Base-by-base conservation (phyloP, 192 early-diverging fungal genomes). In the Backusella tuberculispora region DNA sequence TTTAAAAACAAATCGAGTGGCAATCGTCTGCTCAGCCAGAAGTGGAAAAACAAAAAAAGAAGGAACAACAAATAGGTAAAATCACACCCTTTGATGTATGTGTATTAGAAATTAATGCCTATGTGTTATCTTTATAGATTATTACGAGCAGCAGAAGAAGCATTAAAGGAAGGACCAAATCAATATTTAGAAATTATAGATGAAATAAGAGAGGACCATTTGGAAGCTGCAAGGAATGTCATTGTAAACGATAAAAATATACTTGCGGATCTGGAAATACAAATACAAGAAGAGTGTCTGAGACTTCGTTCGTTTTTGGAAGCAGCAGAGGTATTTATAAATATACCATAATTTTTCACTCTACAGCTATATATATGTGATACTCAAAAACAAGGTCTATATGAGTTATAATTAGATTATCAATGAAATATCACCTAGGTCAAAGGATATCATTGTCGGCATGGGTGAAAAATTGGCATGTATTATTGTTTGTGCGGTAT, bases 401-500 rank as follows among this genome's bases (percentile, higher is more conserved):
- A 34, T 34, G 29, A 34, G 29, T 34, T 21, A 53, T 19, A 9
- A 53, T 53, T 26, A 87, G 79, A 89, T 96, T 68, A 97, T 99
- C 79, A 93, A 95, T 69, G 98, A 99, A 78, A 94, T 99, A 9
- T 97, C 97, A 26, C 96, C 98, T 72, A 91, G 95, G 76, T 98
- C 97, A 41, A 86, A 91, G 71, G 98, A 99, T 82, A 91, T 96
- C 73, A 97, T 99, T 48, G 91, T 99, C 70, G 93, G 94, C 26
- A 90, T 90, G 5, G 98, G 98, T 73, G 98, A 99, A 84, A 97
- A 94, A 76, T 85, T 99, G 10, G 93, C 97, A 0, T 97, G 97
- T 65, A 87, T 92, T 66, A 93, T 96, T 63, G 95, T 98, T 21
- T 87, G 96, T 4, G 91, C 93, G 5, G 84, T 96, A 15, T 82